Evolutionary conservation across 2,329 filamentous ascomycete genomes (phyloP).

Genomic region (Clonostachys rosea): DNA sequence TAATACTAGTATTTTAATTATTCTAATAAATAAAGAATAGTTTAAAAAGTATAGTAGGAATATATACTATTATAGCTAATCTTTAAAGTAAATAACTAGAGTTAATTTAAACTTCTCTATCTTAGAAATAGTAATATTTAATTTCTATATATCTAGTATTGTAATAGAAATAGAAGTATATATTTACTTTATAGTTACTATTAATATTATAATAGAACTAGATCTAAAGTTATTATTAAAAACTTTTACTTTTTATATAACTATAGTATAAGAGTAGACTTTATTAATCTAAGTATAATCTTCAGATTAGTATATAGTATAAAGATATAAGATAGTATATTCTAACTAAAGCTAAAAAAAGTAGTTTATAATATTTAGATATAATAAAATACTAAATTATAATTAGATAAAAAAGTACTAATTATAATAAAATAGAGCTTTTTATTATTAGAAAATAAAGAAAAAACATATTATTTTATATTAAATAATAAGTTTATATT

Average conservation of each 20-base stretch:
- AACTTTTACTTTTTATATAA: too few species aligned
- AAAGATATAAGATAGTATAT: too few species aligned
- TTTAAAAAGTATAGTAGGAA: too few species aligned
- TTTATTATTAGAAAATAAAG: too few species aligned
- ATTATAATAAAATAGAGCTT: too few species aligned
- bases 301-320: too few species aligned
- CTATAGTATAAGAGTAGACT: neutral
- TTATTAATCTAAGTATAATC: neutral
- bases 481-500: too few species aligned
- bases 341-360: too few species aligned
- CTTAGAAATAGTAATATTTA: neutral
- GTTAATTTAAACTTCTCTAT: neutral
- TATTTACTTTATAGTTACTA: neutral
- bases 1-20: neutral
- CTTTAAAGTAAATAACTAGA: neutral
- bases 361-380: too few species aligned
- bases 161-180: neutral
- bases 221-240: neutral
- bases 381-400: too few species aligned
- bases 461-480: too few species aligned
- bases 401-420: too few species aligned
- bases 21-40: neutral
- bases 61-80: neutral
- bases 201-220: neutral
- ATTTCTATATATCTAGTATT: neutral